Evolutionary conservation across 805 yeast genomes (phyloP).

Genomic region (Zygoascus tannicola): DNA sequence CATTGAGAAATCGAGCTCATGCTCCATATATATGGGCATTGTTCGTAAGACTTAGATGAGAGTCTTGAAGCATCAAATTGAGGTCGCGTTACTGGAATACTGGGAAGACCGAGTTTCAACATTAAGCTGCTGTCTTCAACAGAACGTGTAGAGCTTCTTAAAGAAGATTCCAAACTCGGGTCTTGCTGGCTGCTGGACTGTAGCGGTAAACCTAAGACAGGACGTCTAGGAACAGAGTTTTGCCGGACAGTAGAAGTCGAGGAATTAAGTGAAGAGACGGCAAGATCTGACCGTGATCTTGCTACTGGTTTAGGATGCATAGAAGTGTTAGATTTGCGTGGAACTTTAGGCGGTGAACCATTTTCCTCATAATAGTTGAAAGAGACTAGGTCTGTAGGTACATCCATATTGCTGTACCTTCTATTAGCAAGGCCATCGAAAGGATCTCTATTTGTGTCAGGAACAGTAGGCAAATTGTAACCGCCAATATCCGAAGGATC

Average conservation of each 20-base stretch:
- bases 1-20: constrained; percentile 13
- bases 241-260: background rate
- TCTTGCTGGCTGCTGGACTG: background rate
- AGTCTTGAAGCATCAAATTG: constrained; percentile 15
- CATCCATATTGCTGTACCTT: background rate
- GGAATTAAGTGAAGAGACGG: background rate
- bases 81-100: constrained; percentile 15
- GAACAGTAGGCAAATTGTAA: background rate
- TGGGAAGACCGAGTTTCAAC: constrained; percentile 16
- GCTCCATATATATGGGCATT: constrained; percentile 17
- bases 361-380: too few relatives aligned
- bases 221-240: background rate
- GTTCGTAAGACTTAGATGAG: constrained; percentile 14
- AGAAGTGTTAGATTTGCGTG: background rate
- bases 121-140: constrained; percentile 14
- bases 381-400: background rate
- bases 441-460: background rate
- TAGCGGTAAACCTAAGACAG: background rate
- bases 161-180: background rate
- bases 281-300: background rate
- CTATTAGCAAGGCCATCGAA: background rate
- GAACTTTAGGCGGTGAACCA: too few relatives aligned
- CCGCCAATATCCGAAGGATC: background rate
- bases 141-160: constrained; percentile 12
- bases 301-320: background rate